Percentiles rank a stretch among this genome's conserved stretches.
These are phyloP conservation scores for Exophiala bonariae DNA, from an alignment of 2,329 filamentous ascomycete genomes.

Conservation along the genomic window DNA sequence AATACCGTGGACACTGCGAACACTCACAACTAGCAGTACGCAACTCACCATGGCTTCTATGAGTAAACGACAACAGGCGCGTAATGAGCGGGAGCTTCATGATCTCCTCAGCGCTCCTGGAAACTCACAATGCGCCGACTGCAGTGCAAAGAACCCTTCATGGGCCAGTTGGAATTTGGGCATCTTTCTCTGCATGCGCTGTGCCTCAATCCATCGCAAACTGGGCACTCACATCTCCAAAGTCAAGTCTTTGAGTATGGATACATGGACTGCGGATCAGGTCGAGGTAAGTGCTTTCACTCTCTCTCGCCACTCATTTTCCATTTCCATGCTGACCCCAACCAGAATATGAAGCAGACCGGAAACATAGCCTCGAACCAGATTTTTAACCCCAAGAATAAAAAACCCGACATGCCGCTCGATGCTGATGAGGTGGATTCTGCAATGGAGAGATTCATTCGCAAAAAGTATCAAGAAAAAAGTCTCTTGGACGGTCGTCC, in stretches of 20 bases:
- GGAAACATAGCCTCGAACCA: constrained; percentile 86
- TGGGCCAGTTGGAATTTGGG: constrained; percentile 99
- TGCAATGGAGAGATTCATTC: constrained; percentile 92
- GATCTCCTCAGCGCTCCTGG: constrained; percentile 86
- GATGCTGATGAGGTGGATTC: constrained; percentile 91
- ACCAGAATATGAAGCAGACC: constrained; percentile 87
- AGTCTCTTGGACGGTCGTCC: constrained; percentile 50
- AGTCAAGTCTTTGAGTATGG: constrained; percentile 98
- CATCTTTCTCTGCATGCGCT: constrained; percentile 96
- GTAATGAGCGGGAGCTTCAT: constrained; percentile 89
- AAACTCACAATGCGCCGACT: constrained; percentile 94
- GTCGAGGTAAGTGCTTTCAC: constrained; percentile 68
- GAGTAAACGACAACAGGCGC: constrained; percentile 96
- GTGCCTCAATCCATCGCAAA: constrained; percentile 91
- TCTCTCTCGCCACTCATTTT: background rate
- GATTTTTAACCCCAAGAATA: constrained; percentile 82
- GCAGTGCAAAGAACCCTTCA: constrained; percentile 85
- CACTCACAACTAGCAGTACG: too few relatives aligned
- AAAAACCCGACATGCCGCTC: constrained; percentile 79
- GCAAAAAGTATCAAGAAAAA: constrained; percentile 83
- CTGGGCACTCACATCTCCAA: constrained; percentile 97
- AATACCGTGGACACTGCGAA: background rate
- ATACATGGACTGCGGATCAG: constrained; percentile 93
- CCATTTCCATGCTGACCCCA: constrained; percentile 19
- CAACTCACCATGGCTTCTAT: constrained; percentile 67